Conservation (phyloP, 208 protist species). For the Vickermania spadyakhi region DNA sequence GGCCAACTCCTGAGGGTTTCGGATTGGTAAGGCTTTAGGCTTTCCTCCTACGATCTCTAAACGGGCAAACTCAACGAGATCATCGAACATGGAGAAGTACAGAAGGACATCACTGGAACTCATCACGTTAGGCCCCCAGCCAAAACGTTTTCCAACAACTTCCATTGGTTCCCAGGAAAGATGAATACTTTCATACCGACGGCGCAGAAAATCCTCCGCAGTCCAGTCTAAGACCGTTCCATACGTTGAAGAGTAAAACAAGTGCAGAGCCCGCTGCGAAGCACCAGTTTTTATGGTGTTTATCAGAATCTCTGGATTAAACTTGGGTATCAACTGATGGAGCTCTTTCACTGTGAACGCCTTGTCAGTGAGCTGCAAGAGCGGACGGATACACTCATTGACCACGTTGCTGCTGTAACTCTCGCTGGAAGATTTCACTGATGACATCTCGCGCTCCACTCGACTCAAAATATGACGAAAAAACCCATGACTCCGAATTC, state of each 20-base stretch:
- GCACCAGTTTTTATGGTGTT: conserved; percentile 44
- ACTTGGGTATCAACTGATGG: conserved; percentile 39
- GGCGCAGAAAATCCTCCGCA: conserved; percentile 80
- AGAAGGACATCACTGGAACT: conserved; percentile 69
- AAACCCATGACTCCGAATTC: conserved; percentile 63
- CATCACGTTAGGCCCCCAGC: conserved; percentile 64
- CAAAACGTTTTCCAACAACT: conserved; percentile 68
- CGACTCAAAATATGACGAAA: conserved; percentile 62
- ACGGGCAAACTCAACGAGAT: conserved; percentile 75
- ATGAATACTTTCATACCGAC: conserved; percentile 88
- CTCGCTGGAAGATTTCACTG: conserved; percentile 48
- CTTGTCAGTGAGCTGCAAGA: conserved; percentile 83
- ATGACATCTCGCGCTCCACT: conserved; percentile 65
- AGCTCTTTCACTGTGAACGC: conserved; percentile 65
- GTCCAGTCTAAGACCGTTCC: conserved; percentile 83
- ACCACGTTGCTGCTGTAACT: conserved; percentile 56
- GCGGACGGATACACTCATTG: conserved; percentile 71
- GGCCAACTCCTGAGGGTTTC: conserved; percentile 38
- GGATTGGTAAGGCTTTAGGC: conserved; percentile 46
- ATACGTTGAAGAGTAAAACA: conserved; percentile 74
- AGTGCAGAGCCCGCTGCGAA: conserved; percentile 49
- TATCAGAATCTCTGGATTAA: conserved; percentile 53
- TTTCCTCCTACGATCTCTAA: conserved; percentile 40
- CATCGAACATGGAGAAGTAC: conserved; percentile 71
- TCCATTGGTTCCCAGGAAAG: conserved; percentile 85